Evolutionary conservation across 1,139 yeast genomes (phyloP), one percentile per base, ranked within the genome.

Genomic region (Ashbya aceris): DNA sequence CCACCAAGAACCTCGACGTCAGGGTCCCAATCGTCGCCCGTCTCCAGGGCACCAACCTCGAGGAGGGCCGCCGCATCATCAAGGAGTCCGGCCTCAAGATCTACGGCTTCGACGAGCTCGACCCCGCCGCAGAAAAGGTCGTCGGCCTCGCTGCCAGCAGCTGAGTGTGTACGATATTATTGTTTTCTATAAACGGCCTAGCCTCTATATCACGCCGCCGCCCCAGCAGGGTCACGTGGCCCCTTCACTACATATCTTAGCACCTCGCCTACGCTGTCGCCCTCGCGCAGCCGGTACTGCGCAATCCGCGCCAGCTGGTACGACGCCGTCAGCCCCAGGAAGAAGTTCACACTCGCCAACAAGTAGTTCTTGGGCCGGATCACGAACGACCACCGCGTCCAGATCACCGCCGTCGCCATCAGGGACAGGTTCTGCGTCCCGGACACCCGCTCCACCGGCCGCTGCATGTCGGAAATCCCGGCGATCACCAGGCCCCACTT

Each of bases 341-440:
- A 91, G 72, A 87, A 86, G 68, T 91, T 91, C 46, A 91, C 98
- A 28, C 93, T 79, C 4, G 97, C 98, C 54, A 91, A 73, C 47
- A 91, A 69, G 53, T 74, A 72, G 68, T 91, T 91, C 66, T 84
- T 82, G 41, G 98, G 98, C 55, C 70, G 79, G 61, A 91, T 91
- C 49, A 87, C 93, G 65, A 87, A 76, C 28, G 96, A 89, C 98
- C 98, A 91, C 63, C 98, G 79, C 37, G 98, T 91, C 98, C 98
- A 91, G 56, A 91, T 87, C 43, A 77, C 78, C 44, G 97, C 98
- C 1, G 98, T 91, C 39, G 91, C 91, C 55, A 84, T 74, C 46
- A 91, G 71, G 0, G 98, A 95, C 30, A 58, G 43, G 62, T 85
- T 95, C 65, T 91, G 98, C 27, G 96, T 82, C 44, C 96, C 96